Base-by-base conservation (phyloP, 805 yeast species). In the Zygoascus ofunaensis region DNA sequence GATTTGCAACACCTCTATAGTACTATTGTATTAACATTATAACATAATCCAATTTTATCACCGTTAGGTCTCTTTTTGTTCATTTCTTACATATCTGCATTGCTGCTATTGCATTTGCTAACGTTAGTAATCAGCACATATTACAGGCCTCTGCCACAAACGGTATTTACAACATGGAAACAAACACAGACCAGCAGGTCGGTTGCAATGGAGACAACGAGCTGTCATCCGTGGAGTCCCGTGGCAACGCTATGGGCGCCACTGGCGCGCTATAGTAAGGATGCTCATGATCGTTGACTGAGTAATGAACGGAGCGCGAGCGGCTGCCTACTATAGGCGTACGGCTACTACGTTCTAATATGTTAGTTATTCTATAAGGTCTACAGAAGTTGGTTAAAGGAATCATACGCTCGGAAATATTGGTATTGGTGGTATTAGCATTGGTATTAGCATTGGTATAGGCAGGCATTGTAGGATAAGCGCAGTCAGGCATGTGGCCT, bases 271-370 rank as follows among this genome's bases (percentile, higher is more conserved):
- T 33, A 17, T 41, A 23, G 21, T 41, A 41, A 3, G 44, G 44
- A 23, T 41, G 44, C 3, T 41, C 44, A 23, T 34, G 44, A 4
- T 41, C 44, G 36, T 17, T 34, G 19, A 12, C 32, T 20, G 24
- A 22, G 8, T 41, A 26, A 21, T 41, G 37, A 19, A 24, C 19
- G 5, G 44, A 30, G 39, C 39, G 44, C 3, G 37, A 33, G 4
- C 39, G 17, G 14, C 39, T 26, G 28, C 38, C 30, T 10, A 37
- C 20, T 7, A 37, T 4, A 12, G 41, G 41, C 7, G 21, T 5
- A 22, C 26, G 26, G 24, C 21, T 19, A 20, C 15, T 36, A 4
- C 23, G 24, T 19, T 22, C 39, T 36, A 21, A 5, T 17, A 20
- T 19, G 39, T 36, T 36, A 36, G 39, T 14, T 14, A 14, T 8